phyloP scores from a whole-genome alignment of 768 basidiomycete genomes.

The Suillus lakei region DNA sequence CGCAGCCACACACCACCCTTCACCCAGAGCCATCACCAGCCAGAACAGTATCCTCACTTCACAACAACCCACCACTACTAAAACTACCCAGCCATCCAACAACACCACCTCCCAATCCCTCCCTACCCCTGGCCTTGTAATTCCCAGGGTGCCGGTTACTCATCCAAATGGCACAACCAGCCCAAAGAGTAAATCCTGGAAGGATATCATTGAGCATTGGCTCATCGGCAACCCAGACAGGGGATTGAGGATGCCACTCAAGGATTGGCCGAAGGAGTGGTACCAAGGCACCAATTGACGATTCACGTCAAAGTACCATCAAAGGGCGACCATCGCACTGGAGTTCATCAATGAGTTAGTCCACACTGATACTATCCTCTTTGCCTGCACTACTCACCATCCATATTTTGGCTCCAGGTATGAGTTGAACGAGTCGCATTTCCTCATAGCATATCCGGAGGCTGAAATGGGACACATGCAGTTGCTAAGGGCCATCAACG shows the following conservation, averaged over 20 bases:
- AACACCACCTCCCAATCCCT: not conserved
- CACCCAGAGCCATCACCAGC: not conserved
- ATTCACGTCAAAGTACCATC: not conserved
- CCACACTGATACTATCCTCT: not conserved
- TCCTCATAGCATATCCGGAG: constrained; percentile 5
- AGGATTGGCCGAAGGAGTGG: not conserved
- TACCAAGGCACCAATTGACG: not conserved
- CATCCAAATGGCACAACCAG: not conserved
- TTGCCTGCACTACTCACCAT: not conserved
- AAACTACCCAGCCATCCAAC: too few species aligned
- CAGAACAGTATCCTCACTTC: not conserved
- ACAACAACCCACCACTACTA: too few species aligned
- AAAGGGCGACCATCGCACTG: not conserved
- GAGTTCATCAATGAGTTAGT: not conserved
- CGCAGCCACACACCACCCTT: too few species aligned
- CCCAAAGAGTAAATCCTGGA: not conserved
- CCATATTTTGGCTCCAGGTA: not conserved
- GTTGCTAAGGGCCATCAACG: not conserved
- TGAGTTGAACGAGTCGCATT: not conserved
- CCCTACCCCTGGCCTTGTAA: not conserved
- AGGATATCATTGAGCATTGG: not conserved
- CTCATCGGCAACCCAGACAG: not conserved
- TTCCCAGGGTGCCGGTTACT: not conserved
- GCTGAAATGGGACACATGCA: not conserved
- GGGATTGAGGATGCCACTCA: not conserved